A percentile compares a stretch with the other conserved stretches of the same genome.
Evolutionary conservation across 2,329 filamentous ascomycete genomes (phyloP).

Genomic region (Cercospora citrullina): DNA sequence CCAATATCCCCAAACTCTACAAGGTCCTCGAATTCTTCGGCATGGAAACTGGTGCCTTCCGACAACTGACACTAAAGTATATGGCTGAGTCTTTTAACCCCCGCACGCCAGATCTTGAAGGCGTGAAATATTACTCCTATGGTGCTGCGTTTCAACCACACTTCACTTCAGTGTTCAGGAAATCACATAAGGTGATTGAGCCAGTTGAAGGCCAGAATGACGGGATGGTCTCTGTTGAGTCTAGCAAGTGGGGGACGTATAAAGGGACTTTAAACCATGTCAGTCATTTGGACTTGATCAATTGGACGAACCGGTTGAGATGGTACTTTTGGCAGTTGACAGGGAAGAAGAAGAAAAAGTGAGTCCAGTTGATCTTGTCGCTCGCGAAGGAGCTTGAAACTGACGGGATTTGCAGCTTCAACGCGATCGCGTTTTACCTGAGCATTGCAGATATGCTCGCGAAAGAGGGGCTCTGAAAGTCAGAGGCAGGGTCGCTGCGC

Average conservation of each 20-base stretch:
- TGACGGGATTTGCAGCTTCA: constrained; percentile 50
- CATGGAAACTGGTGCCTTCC: constrained; percentile 61
- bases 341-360: constrained; percentile 56
- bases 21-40: constrained; percentile 55
- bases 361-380: too few species aligned
- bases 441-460: constrained; percentile 58
- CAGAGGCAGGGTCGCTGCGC: background rate
- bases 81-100: constrained; percentile 62
- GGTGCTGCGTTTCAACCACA: constrained; percentile 59
- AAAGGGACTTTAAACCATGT: constrained; percentile 64
- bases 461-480: constrained; percentile 40
- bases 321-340: constrained; percentile 59
- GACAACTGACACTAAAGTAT: constrained; percentile 60
- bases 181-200: constrained; percentile 57
- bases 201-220: constrained; percentile 61
- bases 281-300: constrained; percentile 65
- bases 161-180: constrained; percentile 58
- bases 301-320: constrained; percentile 64
- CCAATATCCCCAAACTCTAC: constrained; percentile 57
- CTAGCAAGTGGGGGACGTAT: constrained; percentile 62
- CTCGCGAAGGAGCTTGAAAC: too few species aligned
- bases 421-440: constrained; percentile 64
- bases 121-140: constrained; percentile 63
- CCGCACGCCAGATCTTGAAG: constrained; percentile 55
- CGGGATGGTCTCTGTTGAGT: constrained; percentile 63